Percentiles rank a stretch among this genome's conserved stretches.
Evolutionary conservation across 2,329 filamentous ascomycete genomes (phyloP).

Genomic region (Penicillium sp.): DNA sequence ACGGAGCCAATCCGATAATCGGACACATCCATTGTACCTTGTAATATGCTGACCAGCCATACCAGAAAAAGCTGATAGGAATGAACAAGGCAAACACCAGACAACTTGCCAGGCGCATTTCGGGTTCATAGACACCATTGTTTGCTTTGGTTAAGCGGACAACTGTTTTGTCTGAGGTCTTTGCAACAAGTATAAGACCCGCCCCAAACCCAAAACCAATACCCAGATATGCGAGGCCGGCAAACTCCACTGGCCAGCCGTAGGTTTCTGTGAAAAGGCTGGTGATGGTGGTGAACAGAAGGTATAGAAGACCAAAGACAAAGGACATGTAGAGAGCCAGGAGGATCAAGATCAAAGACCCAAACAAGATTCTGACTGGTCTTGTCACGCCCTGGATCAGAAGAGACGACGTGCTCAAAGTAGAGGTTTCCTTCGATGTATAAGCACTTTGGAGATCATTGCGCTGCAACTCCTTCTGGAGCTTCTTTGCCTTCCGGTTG

Average conservation of each 20-base stretch:
- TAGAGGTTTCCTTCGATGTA: too few species aligned
- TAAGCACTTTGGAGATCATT: too few species aligned
- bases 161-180: background rate
- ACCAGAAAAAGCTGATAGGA: constrained; percentile 51
- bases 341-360: constrained; percentile 48
- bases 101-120: constrained; percentile 60
- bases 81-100: constrained; percentile 51
- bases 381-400: constrained; percentile 40
- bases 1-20: constrained; percentile 49
- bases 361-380: too few species aligned
- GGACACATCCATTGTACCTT: constrained; percentile 51
- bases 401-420: constrained; percentile 43
- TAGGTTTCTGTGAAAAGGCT: constrained; percentile 55
- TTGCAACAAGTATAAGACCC: constrained; percentile 42
- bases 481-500: background rate
- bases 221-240: constrained; percentile 60
- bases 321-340: constrained; percentile 53
- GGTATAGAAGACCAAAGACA: constrained; percentile 59
- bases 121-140: constrained; percentile 40
- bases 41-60: constrained; percentile 52
- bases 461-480: too few species aligned
- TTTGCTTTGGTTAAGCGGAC: background rate
- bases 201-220: constrained; percentile 59
- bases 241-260: constrained; percentile 50
- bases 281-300: constrained; percentile 60